These are phyloP conservation scores for Elsinoe necatrix DNA, from an alignment of 2,329 filamentous ascomycete genomes.

Conservation along the genomic window DNA sequence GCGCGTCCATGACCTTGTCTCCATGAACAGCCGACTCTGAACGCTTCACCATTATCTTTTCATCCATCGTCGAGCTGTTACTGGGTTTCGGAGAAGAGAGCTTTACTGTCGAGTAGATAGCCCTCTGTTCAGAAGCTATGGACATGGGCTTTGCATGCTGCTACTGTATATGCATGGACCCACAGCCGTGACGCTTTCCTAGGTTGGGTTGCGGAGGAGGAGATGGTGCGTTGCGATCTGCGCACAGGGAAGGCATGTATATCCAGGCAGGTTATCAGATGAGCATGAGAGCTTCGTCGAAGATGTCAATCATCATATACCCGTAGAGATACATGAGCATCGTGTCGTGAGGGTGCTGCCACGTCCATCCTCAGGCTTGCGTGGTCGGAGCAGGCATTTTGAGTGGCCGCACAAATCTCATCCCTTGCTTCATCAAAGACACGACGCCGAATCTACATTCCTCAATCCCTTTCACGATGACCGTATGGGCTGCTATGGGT, in stretches of 20 bases:
- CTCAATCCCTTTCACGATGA: neutral
- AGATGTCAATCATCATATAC: no score
- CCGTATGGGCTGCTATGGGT: neutral
- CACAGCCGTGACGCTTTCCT: no score
- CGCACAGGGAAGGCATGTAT: no score
- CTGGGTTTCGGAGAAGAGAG: neutral
- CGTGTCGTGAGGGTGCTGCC: no score
- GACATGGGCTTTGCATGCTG: neutral
- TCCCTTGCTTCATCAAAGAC: neutral
- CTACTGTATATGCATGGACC: neutral
- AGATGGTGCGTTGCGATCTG: no score
- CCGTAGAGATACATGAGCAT: no score
- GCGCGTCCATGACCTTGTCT: neutral
- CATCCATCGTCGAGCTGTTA: neutral
- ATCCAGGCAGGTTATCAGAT: no score
- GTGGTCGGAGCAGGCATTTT: neutral
- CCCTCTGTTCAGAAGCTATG: neutral
- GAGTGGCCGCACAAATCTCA: neutral
- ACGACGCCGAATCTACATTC: neutral
- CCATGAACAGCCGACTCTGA: neutral
- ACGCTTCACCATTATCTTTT: neutral
- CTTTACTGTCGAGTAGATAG: neutral
- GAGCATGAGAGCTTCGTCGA: no score
- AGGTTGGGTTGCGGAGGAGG: no score
- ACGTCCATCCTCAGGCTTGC: neutral